Percentiles rank a stretch among this genome's conserved stretches.
Evolutionary conservation across 2,329 filamentous ascomycete species (phyloP).

Genomic region (Spiromastix sp.): DNA sequence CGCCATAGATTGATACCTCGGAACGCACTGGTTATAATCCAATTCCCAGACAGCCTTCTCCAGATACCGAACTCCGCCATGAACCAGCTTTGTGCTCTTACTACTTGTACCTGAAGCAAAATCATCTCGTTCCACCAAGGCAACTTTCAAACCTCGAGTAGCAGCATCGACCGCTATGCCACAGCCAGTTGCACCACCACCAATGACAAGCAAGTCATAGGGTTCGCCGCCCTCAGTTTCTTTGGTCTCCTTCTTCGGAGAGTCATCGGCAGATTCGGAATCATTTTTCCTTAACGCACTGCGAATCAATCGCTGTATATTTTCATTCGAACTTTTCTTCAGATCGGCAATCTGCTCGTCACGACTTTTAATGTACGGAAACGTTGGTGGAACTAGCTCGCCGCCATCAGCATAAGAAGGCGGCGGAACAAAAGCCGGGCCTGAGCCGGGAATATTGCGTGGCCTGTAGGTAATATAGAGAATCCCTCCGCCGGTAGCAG

Average conservation of each 20-base stretch:
- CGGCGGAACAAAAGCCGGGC: constrained; percentile 52
- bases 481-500: constrained; percentile 43
- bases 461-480: constrained; percentile 55
- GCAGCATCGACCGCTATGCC: constrained; percentile 64
- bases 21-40: constrained; percentile 53
- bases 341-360: constrained; percentile 43
- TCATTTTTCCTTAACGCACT: background rate
- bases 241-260: too few species aligned
- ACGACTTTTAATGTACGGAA: constrained; percentile 41
- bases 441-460: constrained; percentile 53
- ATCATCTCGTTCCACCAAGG: constrained; percentile 61
- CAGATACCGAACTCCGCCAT: constrained; percentile 62
- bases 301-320: background rate
- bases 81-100: constrained; percentile 66
- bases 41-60: constrained; percentile 66
- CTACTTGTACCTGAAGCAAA: constrained; percentile 62
- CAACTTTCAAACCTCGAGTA: constrained; percentile 58
- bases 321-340: constrained; percentile 15
- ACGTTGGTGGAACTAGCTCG: constrained; percentile 43
- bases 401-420: constrained; percentile 51
- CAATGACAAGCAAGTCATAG: constrained; percentile 60
- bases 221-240: constrained; percentile 33
- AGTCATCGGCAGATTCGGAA: too few species aligned
- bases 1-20: too few species aligned
- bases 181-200: constrained; percentile 58